Conservation (phyloP, 2,329 filamentous ascomycete genomes). For the Cytospora chrysosperma region DNA sequence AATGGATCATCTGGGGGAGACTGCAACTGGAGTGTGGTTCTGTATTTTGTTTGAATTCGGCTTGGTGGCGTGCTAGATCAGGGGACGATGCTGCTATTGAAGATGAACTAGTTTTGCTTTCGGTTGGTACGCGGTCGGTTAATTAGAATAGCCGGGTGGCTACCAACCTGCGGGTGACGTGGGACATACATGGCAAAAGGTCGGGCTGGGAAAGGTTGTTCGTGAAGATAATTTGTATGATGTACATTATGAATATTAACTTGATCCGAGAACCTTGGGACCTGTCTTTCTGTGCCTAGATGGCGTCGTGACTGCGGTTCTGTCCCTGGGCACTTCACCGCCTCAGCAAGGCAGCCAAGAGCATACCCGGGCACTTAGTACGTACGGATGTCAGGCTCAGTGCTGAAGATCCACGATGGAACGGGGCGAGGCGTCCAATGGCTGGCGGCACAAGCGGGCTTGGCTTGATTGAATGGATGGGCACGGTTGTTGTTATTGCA, state of each 20-base stretch:
- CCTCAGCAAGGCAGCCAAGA: not conserved
- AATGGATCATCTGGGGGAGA: not conserved
- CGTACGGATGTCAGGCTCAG: not conserved
- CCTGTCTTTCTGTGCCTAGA: not conserved
- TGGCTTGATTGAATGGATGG: not conserved
- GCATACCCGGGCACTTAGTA: too few relatives aligned
- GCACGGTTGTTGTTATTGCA: too few relatives aligned
- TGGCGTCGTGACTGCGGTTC: not conserved
- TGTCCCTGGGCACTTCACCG: not conserved
- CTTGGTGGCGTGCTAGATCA: constrained; percentile 5
- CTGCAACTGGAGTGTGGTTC: not conserved
- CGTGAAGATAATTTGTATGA: constrained; percentile 22
- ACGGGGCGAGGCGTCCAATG: not conserved
- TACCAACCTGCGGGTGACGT: constrained; percentile 12
- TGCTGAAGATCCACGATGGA: not conserved
- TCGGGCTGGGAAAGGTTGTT: constrained; percentile 13
- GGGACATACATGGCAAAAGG: constrained; percentile 17
- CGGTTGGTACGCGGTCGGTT: constrained; percentile 20
- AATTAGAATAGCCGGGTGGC: constrained; percentile 16
- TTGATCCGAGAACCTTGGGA: not conserved
- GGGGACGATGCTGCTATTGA: constrained; percentile 8
- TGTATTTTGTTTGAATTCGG: not conserved
- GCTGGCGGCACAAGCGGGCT: not conserved
- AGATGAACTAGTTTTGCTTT: not conserved
- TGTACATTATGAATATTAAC: constrained; percentile 19